Evolutionary conservation across 2,329 filamentous ascomycete species (phyloP), one percentile per base, ranked within the genome.

Genomic region (Lasiodiplodia citricola): DNA sequence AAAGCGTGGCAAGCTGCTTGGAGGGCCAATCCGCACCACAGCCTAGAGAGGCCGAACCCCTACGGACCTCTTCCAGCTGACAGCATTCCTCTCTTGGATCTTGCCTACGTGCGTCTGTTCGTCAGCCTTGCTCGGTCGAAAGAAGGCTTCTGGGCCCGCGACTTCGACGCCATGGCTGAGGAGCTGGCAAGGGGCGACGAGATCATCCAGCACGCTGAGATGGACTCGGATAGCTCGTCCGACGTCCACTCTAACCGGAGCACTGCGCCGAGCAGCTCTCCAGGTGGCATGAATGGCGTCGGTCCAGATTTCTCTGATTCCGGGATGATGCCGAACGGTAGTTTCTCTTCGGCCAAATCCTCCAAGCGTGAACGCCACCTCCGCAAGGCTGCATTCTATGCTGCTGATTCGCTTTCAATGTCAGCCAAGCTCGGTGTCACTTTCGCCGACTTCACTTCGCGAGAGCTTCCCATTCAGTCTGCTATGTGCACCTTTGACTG

Each of bases 401-500:
- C 96, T 1, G 94, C 93, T 1, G 94, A 97, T 78, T 97, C 94
- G 0, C 87, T 99, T 10, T 89, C 90, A 35, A 96, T 96, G 88
- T 91, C 93, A 2, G 92, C 96, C 78, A 94, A 92, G 76, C 86
- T 96, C 14, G 93, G 93, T 0, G 88, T 95, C 35, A 93, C 92
- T 0, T 96, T 95, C 80, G 91, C 92, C 8, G 94, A 97, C 71
- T 90, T 92, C 70, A 91, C 90, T 1, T 94, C 92, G 66, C 87
- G 93, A 55, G 94, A 97, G 76, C 85, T 98, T 14, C 94, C 96
- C 0, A 87, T 97, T 50, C 95, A 97, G 77, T 94, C 92, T 16
- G 93, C 94, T 1, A 90, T 98, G 85, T 97, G 95, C 79, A 90
- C 92, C 5, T 96, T 97, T 75, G 95, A 98, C 76, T 98, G 95